Evolutionary conservation across 1,284 basidiomycete genomes (phyloP).

Genomic region (Ceratobasidium theobromae): DNA sequence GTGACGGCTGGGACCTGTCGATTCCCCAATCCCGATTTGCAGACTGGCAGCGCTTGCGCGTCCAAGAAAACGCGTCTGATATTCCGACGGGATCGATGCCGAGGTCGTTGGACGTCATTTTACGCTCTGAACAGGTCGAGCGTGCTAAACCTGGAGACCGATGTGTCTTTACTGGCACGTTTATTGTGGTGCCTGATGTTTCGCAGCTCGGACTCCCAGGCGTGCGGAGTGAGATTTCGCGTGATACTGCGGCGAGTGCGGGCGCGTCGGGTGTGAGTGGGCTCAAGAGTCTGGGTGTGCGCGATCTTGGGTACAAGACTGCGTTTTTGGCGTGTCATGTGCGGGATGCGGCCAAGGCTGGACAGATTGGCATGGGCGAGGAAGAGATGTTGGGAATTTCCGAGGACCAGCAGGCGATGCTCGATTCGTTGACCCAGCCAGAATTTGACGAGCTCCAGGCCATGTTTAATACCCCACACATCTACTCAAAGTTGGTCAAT

Average conservation of each 20-base stretch:
- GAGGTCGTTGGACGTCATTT: constrained; percentile 92
- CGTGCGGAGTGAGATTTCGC: constrained; percentile 89
- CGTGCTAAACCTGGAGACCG: constrained; percentile 99
- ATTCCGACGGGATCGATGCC: constrained; percentile 99
- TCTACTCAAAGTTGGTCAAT: constrained; percentile 90
- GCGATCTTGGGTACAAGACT: constrained; percentile 97
- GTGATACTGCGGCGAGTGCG: constrained; percentile 71
- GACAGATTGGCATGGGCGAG: constrained; percentile 51
- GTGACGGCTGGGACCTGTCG: constrained; percentile 88
- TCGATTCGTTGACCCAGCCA: constrained; percentile 85
- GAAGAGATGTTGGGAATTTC: constrained; percentile 18
- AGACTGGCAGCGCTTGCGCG: constrained; percentile 99
- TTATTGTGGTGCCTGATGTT: constrained; percentile 98
- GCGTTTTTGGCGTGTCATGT: constrained; percentile 99
- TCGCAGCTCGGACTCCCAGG: constrained; percentile 94
- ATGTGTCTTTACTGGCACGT: constrained; percentile 96
- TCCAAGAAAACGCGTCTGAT: constrained; percentile 98
- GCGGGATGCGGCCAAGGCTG: constrained; percentile 73
- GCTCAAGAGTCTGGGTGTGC: constrained; percentile 89
- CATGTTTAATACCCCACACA: constrained; percentile 93
- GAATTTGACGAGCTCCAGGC: constrained; percentile 93
- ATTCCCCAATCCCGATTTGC: constrained; percentile 97
- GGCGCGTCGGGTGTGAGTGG: constrained; percentile 86
- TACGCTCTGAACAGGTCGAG: constrained; percentile 94
- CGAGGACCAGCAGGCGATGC: constrained; percentile 73